phyloP scores from a whole-genome alignment of 1,139 yeast species.

The Kodamaea ohmeri region DNA sequence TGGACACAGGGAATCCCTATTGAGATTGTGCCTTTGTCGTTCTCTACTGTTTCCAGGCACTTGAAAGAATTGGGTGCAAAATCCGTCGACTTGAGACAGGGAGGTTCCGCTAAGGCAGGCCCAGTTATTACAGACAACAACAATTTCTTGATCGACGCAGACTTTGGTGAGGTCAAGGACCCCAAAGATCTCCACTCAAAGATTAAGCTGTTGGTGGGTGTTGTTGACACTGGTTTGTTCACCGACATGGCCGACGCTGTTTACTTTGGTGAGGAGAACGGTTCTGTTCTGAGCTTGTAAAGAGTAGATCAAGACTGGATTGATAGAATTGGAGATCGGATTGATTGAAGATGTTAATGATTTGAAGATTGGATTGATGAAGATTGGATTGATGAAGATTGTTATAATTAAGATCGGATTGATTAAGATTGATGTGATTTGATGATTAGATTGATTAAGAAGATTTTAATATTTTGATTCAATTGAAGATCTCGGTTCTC shows the following conservation, averaged over 20 bases:
- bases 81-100: constrained; percentile 69
- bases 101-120: constrained; percentile 92
- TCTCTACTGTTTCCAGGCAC: constrained; percentile 69
- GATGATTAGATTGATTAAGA: too few species aligned
- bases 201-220: constrained; percentile 82
- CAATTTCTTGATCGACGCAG: constrained; percentile 89
- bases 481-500: too few species aligned
- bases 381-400: too few species aligned
- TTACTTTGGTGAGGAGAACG: constrained; percentile 83
- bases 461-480: too few species aligned
- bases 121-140: constrained; percentile 98
- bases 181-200: constrained; percentile 57
- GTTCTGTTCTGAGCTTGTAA: constrained; percentile 46
- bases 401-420: too few species aligned
- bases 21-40: constrained; percentile 90
- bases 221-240: constrained; percentile 95
- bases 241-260: constrained; percentile 68
- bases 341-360: too few species aligned
- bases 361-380: too few species aligned
- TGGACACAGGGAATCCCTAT: constrained; percentile 96
- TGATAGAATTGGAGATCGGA: background rate
- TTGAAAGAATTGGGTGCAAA: constrained; percentile 65
- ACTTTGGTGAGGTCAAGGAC: constrained; percentile 74
- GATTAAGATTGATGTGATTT: too few species aligned
- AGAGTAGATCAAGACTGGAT: constrained; percentile 3